These are phyloP conservation scores for Corylus avellana DNA, from an alignment of 306 rosid species.

Conservation along the genomic window DNA sequence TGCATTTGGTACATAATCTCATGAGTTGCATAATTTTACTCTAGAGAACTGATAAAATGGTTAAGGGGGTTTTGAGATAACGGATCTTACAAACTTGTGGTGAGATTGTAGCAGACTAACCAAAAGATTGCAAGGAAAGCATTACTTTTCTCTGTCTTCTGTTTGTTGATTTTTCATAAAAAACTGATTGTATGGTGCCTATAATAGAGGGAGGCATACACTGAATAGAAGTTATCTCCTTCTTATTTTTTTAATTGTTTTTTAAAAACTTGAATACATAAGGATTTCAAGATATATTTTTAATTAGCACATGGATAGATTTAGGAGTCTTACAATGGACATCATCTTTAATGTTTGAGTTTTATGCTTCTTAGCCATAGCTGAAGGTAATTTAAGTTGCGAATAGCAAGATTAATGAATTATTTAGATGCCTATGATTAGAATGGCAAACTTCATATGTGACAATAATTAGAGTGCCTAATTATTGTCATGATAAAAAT, in stretches of 20 bases:
- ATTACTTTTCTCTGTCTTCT: neutral
- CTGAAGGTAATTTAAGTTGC: neutral
- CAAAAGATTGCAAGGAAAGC: neutral
- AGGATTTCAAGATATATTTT: no score
- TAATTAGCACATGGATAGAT: no score
- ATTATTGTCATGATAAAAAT: no score
- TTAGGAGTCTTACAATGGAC: neutral
- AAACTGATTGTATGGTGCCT: neutral
- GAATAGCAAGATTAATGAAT: neutral
- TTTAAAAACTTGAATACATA: no score
- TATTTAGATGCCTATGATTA: neutral
- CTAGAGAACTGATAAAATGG: neutral
- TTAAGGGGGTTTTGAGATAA: neutral
- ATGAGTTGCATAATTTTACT: neutral
- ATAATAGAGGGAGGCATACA: neutral
- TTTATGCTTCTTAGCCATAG: neutral
- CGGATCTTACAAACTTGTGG: neutral
- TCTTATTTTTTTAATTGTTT: no score
- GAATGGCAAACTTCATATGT: neutral
- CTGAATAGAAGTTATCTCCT: no score
- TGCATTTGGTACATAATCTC: slow-evolving; percentile 6
- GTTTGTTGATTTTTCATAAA: neutral
- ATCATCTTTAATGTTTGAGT: neutral
- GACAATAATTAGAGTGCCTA: neutral
- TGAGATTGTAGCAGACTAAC: neutral